Base-by-base conservation (phyloP, 2,329 filamentous ascomycete genomes). In the Claviceps arundinis region DNA sequence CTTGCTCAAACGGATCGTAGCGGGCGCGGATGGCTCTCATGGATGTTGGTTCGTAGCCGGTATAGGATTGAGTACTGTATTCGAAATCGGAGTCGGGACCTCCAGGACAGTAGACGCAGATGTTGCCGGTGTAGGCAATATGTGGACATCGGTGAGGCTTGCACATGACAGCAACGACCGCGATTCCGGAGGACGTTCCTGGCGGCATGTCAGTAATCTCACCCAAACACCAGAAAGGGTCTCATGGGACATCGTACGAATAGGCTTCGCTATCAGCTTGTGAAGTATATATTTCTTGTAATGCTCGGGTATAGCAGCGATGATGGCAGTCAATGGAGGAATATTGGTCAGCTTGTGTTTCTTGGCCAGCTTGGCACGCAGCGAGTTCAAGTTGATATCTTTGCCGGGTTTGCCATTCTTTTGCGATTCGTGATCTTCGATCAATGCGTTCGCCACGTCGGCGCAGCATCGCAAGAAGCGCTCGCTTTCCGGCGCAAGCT, bases 211-310 rank as follows among this genome's bases (percentile, higher is more conserved):
- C 42, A 59, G 52, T 22, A 37, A 9, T 9, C 9, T 41, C 24
- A 16, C 3, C 9, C 8, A 16, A 5, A 16, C 11, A 13, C 4
- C 6, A n/a, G 3, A 2, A 19, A 1, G 8, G 14, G 16, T 22
- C 11, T 30, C 17, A 16, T n/a, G 6, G 42, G 42, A 5, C n/a
- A 5, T 52, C 60, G 47, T 76, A 85, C 87, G 79, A 55, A 98
- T 97, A 1, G 93, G 93, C 70, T 98, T 98, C 26, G 94, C 93
- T 60, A 98, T 89, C 56, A 98, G 75, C 70, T 95, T 95, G 19
- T 90, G 93, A 56, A 97, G 71, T 56, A 98, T 96, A 63, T 97
- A 97, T 73, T 97, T 98, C 75, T 97, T 98, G 73, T 97, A 96
- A 67, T 97, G 90, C 66, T 98, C 93, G n/a, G 94, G 94, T 38